Evolutionary conservation across 2,329 filamentous ascomycete species (phyloP), one percentile per base, ranked within the genome.

Genomic region (Talaromyces islandicus): DNA sequence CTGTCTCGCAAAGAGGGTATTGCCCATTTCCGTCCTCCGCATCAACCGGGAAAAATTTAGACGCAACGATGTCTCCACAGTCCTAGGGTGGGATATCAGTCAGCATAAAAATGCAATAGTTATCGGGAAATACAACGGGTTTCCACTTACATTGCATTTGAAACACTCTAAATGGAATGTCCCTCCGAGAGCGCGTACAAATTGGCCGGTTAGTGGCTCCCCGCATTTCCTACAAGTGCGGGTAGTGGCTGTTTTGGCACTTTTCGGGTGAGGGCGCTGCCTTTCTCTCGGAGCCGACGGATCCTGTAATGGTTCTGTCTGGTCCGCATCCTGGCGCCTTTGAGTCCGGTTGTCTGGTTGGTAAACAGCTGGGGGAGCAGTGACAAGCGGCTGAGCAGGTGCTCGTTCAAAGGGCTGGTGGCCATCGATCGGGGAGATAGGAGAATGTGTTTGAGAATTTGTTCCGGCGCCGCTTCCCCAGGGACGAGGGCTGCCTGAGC

Each of bases 91-190:
- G 14, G 24, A 25, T 14, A 57, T 19, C 61, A 52, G 59, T 60
- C 54, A 61, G 25, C 55, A 61, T 71, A 62, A 69, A 66, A 56
- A 24, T 7, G 27, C 57, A 14, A 38, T 14, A 64, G 60, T 62
- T 59, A 57, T 19, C 59, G 46, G 54, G n/a, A 41, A 14, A 46
- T 24, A 12, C n/a, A 46, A 19, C 19, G 21, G 9, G 14, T 11
- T 21, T 21, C 19, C 48, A 83, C 87, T 79, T 84, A 97, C 93
- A 78, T 91, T 86, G 76, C 94, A 99, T 73, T 91, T 95, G 78
- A 99, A 99, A 81, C 94, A 99, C 75, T 99, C 93, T 66, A 99
- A 79, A 79, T 99, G 94, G 74, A 91, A 99, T 57, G 93, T 97
- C 60, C 92, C 92, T 58, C 92, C 91, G 59, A 99, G 78, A 52